phyloP scores from a whole-genome alignment of 2,329 filamentous ascomycete genomes.

The Bipolaris victoriae region DNA sequence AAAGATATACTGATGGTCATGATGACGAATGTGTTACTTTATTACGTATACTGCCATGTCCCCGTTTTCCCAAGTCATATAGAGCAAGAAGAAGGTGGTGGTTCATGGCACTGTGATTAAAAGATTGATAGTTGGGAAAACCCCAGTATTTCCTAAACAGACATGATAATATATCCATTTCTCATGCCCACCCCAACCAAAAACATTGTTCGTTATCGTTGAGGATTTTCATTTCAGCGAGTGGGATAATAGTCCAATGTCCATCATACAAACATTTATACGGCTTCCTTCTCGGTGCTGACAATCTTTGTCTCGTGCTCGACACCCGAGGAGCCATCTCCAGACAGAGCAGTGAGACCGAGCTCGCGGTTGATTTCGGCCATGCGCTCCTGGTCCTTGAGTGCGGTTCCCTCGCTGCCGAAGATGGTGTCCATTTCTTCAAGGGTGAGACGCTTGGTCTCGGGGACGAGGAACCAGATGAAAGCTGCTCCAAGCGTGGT shows the following conservation, averaged over 20 bases:
- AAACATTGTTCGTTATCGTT: neutral
- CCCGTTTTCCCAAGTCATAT: no score
- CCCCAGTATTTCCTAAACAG: no score
- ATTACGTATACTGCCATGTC: no score
- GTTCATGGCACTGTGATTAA: no score
- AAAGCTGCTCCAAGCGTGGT: slow-evolving; percentile 66
- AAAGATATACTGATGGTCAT: no score
- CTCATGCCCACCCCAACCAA: neutral
- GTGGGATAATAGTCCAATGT: neutral
- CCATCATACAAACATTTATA: neutral
- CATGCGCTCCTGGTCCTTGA: slow-evolving; percentile 73
- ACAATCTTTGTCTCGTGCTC: slow-evolving; percentile 13
- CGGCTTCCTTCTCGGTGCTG: slow-evolving; percentile 23
- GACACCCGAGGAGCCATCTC: slow-evolving; percentile 10
- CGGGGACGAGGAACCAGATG: slow-evolving; percentile 59
- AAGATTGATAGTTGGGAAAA: no score
- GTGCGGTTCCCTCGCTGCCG: slow-evolving; percentile 67
- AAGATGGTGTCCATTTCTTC: slow-evolving; percentile 71
- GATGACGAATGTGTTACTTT: no score
- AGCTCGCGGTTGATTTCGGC: slow-evolving; percentile 73
- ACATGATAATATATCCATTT: neutral
- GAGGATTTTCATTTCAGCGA: neutral
- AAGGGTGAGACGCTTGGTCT: slow-evolving; percentile 60
- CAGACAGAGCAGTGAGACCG: slow-evolving; percentile 58
- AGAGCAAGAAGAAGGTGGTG: no score